Percentiles rank a stretch among this genome's conserved stretches.
Evolutionary conservation across 2,329 filamentous ascomycete genomes (phyloP).

Genomic region (Annulohypoxylon truncatum): DNA sequence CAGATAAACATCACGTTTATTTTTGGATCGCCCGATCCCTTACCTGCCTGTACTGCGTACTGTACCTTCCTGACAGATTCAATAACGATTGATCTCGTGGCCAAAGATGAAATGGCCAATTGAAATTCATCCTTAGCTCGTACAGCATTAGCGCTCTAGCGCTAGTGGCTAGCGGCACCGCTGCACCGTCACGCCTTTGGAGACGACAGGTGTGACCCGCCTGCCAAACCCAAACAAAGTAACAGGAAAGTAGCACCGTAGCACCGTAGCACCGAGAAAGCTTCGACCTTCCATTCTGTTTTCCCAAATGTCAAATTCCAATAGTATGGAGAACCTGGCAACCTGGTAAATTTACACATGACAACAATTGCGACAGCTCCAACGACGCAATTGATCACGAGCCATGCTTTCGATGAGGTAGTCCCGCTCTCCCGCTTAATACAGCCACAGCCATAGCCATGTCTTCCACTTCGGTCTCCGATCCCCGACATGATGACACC

Average conservation of each 20-base stretch:
- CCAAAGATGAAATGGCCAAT: not conserved
- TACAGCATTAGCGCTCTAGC: not conserved
- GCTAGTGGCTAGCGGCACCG: not conserved
- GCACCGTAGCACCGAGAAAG: slow-evolving; percentile 20
- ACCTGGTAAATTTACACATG: not conserved
- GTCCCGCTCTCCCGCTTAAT: slow-evolving; percentile 1
- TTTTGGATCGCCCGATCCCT: not conserved
- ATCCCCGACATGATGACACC: slow-evolving; percentile 27
- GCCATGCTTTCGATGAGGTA: slow-evolving; percentile 31
- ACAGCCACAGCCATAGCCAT: slow-evolving; percentile 35
- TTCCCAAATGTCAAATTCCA: not conserved
- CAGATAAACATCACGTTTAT: not conserved
- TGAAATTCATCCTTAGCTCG: not conserved
- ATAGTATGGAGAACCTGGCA: not conserved
- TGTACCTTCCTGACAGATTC: not conserved
- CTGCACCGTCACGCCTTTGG: not conserved
- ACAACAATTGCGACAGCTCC: slow-evolving; percentile 32
- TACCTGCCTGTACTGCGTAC: not conserved
- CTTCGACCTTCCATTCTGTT: slow-evolving; percentile 6
- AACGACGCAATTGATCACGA: slow-evolving; percentile 25
- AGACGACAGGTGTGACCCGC: not conserved
- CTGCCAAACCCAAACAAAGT: not conserved
- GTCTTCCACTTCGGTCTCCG: slow-evolving; percentile 31
- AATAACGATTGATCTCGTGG: not conserved
- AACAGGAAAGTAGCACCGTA: slow-evolving; percentile 11